Base-by-base conservation (phyloP, 768 basidiomycete species). In the Cystofilobasidium macerans region DNA sequence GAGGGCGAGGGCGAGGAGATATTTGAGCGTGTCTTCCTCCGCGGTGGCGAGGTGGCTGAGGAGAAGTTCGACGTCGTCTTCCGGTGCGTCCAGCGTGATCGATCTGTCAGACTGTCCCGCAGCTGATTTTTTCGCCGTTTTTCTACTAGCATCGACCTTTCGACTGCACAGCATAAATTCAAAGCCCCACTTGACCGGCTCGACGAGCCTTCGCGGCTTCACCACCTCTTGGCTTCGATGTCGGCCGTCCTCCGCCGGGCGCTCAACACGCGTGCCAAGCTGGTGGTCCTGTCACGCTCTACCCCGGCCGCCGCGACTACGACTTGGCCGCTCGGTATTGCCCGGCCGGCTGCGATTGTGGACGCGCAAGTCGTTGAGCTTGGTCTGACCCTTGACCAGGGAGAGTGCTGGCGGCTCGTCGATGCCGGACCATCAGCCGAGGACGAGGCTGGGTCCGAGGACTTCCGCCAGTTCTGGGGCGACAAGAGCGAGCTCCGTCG, bases 381-480 rank as follows among this genome's bases (percentile, higher is more conserved):
- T 38, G 93, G 94, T 4, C 75, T 98, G 9, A 76, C 90, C 20
- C 83, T 89, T 70, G 80, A 90, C 71, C 79, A 84, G 0, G 78
- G 82, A 9, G 77, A 87, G 67, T 89, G 90, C 2, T 84, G 85
- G 69, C 84, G 89, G 12, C 83, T 97, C 1, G 87, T 98, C 32
- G 95, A 98, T 71, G 88, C 92, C 69, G 94, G 94, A 3, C 94
- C 94, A 0, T 74, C 86, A 0, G 87, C 84, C 3, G 77, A 59
- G 22, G 74, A 78, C 13, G 35, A 70, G 4, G 79, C 76, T 7
- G 79, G 81, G 0, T 73, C 72, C 33, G 76, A 81, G 53, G 79
- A 78, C 3, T 99, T 95, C 80, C 83, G 86, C 28, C 81, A 83
- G 7, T 79, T 98, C 70, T 99, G 95, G 95, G 94, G 93, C 0